Base-by-base conservation (phyloP, 208 protist genomes). In the Crithidia acanthocephali region DNA sequence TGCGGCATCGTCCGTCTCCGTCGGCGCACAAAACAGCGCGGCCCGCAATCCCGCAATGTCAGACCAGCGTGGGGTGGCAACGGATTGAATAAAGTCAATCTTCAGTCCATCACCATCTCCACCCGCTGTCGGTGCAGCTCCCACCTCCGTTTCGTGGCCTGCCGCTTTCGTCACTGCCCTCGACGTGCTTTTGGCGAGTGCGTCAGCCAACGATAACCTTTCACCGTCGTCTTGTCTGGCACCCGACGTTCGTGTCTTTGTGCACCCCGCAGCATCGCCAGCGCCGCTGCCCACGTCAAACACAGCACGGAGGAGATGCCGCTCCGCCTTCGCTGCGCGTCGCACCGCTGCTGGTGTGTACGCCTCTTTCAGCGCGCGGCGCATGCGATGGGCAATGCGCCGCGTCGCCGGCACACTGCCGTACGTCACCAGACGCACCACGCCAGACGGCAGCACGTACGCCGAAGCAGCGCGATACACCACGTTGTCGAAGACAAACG, bases 11-110 rank as follows among this genome's bases (percentile, higher is more conserved):
- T 28, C 22, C 22, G 22, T 18, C 5, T 28, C 23, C 23, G 48
- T 5, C 15, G 5, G 22, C 23, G 23, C 25, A 22, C n/a, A 3
- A 28, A 78, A 78, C 4, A 78, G 40, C 0, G 45, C 10, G 20
- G 62, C 72, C 10, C 72, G 72, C 50, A 78, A 51, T 18, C 65
- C 58, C 1, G 50, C 58, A 13, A 78, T 56, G 8, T 74, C 74
- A n/a, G n/a, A 42, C 74, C 67, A 72, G 22, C 74, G 53, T 25
- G 65, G 74, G 3, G 53, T 59, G 11, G 74, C 74, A 7, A 69
- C 50, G 11, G 72, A 50, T 25, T 72, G 64, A 42, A 78, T 23
- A 48, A 78, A 78, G 25, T 78, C 72, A 6, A 78, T 55, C 22
- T 51, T 59, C 18, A 55, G 27, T 20, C 13, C 1, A 2, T 48